phyloP scores from a whole-genome alignment of 192 early-diverging fungal genomes.

The Coemansia aciculifera region DNA sequence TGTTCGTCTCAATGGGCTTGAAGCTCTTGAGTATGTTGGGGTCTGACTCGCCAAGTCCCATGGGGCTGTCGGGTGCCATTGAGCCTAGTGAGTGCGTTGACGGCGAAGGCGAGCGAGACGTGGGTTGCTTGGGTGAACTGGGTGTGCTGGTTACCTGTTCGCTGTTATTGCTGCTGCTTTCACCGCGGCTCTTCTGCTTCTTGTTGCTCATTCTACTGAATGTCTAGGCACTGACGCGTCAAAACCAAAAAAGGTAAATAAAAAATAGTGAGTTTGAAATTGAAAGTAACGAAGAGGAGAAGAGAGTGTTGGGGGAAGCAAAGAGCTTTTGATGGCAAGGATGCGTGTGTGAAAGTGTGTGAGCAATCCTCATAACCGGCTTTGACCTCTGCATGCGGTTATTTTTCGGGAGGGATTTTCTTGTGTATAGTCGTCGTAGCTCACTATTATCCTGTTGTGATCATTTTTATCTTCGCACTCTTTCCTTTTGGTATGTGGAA shows the following conservation, averaged over 20 bases:
- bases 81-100: constrained; percentile 10
- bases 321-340: background rate
- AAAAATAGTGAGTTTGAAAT: background rate
- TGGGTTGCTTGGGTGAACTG: constrained; percentile 34
- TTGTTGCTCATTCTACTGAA: constrained; percentile 14
- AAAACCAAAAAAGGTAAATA: constrained; percentile 5
- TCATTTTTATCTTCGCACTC: background rate
- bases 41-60: constrained; percentile 50
- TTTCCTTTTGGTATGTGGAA: constrained; percentile 19
- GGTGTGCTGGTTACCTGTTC: constrained; percentile 32
- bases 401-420: background rate
- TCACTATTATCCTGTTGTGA: background rate
- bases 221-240: background rate
- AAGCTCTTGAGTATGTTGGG: constrained; percentile 36
- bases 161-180: constrained; percentile 17
- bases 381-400: constrained; percentile 2
- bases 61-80: constrained; percentile 44
- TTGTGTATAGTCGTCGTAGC: background rate
- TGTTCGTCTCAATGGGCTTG: constrained; percentile 44
- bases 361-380: background rate
- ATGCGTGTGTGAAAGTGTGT: background rate
- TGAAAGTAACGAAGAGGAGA: background rate
- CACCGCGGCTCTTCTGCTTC: constrained; percentile 6
- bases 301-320: background rate
- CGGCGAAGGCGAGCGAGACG: constrained; percentile 39